Evolutionary conservation across 139 green algal species (phyloP).

Genomic region (Coelastrella sp.): DNA sequence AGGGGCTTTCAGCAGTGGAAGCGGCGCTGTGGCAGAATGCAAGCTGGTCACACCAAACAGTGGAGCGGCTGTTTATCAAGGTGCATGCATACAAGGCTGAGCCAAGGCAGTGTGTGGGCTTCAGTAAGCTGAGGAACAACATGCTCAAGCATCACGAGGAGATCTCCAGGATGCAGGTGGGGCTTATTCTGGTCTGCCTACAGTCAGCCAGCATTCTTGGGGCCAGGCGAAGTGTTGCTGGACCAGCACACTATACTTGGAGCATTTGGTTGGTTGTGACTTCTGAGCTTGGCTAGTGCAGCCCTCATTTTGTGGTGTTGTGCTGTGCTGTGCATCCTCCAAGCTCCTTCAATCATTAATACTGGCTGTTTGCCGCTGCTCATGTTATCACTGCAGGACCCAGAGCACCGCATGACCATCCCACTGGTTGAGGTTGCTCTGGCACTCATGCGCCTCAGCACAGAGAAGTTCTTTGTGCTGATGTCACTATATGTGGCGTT

Average conservation of each 20-base stretch:
- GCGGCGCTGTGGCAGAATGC: neutral
- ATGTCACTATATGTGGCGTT: slow-evolving; percentile 74
- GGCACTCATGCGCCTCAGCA: slow-evolving; percentile 87
- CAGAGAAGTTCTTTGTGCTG: slow-evolving; percentile 89
- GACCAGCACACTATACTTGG: too few species aligned
- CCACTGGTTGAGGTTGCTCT: slow-evolving; percentile 83
- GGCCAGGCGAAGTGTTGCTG: too few species aligned
- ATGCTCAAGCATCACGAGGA: slow-evolving; percentile 61
- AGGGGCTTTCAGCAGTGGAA: neutral
- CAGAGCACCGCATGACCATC: slow-evolving; percentile 73
- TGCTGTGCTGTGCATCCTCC: too few species aligned
- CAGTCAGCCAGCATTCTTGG: too few species aligned
- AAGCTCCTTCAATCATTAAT: too few species aligned
- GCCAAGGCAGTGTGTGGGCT: slow-evolving; percentile 10
- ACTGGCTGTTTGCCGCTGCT: neutral
- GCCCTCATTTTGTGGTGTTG: too few species aligned
- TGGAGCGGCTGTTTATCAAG: neutral
- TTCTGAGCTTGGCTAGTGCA: too few species aligned
- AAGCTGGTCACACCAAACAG: neutral
- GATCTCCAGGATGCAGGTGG: slow-evolving; percentile 62
- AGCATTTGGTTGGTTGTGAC: too few species aligned
- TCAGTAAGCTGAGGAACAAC: slow-evolving; percentile 32
- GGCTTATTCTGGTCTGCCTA: neutral
- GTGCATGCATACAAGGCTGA: neutral
- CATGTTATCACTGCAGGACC: slow-evolving; percentile 53